Conservation (phyloP, 1,139 yeast genomes). For the Debaryomyces coudertii region DNA sequence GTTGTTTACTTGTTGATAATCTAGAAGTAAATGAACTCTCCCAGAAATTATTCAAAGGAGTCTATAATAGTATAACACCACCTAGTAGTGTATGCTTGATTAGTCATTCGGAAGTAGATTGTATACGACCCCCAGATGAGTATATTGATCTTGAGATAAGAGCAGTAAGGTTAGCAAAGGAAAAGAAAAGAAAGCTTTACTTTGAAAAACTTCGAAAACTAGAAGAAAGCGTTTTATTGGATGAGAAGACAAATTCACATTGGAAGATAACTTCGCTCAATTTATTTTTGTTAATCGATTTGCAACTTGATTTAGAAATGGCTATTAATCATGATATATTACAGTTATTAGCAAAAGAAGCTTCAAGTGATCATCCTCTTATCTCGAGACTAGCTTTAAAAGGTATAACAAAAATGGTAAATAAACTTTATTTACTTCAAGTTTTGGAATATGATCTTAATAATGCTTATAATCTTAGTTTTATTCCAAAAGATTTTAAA, state of each 20-base stretch:
- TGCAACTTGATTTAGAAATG: conserved; percentile 61
- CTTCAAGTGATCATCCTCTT: conserved; percentile 73
- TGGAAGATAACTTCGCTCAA: conserved; percentile 73
- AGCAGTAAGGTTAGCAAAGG: conserved; percentile 61
- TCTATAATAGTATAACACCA: conserved; percentile 51
- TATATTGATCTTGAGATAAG: conserved; percentile 58
- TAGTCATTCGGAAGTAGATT: conserved; percentile 47
- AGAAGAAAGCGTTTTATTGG: conserved; percentile 45
- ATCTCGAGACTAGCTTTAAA: conserved; percentile 66
- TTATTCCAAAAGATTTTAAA: conserved; percentile 40
- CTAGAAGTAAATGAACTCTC: conserved; percentile 55
- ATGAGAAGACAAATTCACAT: conserved; percentile 47
- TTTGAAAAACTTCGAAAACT: conserved; percentile 44
- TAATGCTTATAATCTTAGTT: conserved; percentile 48
- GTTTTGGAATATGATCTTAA: conserved; percentile 54
- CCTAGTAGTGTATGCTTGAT: conserved; percentile 66
- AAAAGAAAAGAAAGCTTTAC: conserved; percentile 51
- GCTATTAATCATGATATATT: conserved; percentile 48
- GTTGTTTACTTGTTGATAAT: conserved; percentile 64
- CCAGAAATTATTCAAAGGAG: conserved; percentile 50
- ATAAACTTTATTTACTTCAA: conserved; percentile 56
- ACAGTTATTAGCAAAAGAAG: conserved; percentile 51
- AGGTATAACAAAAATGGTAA: conserved; percentile 61
- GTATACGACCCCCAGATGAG: conserved; percentile 66
- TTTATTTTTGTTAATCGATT: conserved; percentile 53